These are phyloP conservation scores for Sarocladium oryzae DNA, from an alignment of 2,329 filamentous ascomycete species.

Conservation along the genomic window DNA sequence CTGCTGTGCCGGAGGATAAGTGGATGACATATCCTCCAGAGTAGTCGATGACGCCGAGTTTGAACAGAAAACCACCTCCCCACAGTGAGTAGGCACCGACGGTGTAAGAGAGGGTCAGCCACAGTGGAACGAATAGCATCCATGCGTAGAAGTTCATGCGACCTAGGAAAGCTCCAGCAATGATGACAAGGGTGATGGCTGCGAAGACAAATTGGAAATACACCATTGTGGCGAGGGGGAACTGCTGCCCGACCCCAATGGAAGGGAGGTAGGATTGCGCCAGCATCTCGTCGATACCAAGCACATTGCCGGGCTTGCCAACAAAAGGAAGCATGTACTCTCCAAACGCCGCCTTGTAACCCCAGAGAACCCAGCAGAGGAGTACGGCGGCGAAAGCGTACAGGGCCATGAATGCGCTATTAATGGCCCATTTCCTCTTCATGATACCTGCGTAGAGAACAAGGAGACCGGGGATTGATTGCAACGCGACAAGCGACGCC, in stretches of 20 bases:
- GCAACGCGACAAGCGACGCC: conserved; percentile 12
- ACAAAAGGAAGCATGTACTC: conserved; percentile 13
- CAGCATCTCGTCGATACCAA: conserved; percentile 12
- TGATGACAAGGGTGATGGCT: conserved; percentile 13
- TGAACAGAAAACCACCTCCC: conserved; percentile 13
- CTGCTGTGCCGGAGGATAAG: conserved; percentile 12
- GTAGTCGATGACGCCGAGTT: conserved; percentile 13
- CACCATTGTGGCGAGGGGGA: conserved; percentile 12
- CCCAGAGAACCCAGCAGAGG: conserved; percentile 14
- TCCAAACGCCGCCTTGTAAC: conserved; percentile 13
- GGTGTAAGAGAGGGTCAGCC: conserved; percentile 12
- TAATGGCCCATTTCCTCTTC: conserved; percentile 14
- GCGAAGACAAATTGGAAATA: conserved; percentile 15
- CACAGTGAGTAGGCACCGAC: conserved; percentile 13
- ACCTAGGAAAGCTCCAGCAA: conserved; percentile 12
- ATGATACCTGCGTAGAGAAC: conserved; percentile 12
- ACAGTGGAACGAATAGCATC: conserved; percentile 13
- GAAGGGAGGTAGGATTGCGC: conserved; percentile 12
- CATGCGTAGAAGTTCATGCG: conserved; percentile 14
- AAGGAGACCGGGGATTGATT: conserved; percentile 13
- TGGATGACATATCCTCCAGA: conserved; percentile 14
- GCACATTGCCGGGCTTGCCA: conserved; percentile 11
- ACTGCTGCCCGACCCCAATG: conserved; percentile 12
- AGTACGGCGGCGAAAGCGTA: conserved; percentile 13
- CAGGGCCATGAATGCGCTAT: conserved; percentile 14